Evolutionary conservation across 2,329 filamentous ascomycete species (phyloP).

Genomic region (Fusarium austroafricanum): DNA sequence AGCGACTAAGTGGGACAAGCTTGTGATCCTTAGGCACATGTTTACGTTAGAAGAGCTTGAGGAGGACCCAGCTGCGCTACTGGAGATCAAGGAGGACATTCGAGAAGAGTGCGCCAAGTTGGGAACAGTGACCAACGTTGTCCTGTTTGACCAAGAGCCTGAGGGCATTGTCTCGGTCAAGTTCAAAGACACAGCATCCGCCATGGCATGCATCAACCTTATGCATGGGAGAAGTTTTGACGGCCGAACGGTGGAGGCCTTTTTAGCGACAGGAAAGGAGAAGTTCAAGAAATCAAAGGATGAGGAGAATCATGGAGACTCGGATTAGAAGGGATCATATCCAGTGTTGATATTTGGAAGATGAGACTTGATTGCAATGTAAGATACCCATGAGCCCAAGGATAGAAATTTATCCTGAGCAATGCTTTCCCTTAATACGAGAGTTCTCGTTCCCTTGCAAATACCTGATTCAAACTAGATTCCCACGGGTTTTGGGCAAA

Average conservation of each 20-base stretch:
- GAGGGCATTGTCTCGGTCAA: constrained; percentile 88
- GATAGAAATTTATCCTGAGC: constrained; percentile 12
- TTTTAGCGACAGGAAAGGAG: constrained; percentile 76
- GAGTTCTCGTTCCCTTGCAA: not conserved
- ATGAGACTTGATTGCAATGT: constrained; percentile 35
- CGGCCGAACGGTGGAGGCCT: constrained; percentile 77
- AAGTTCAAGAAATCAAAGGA: constrained; percentile 77
- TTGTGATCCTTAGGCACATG: constrained; percentile 91
- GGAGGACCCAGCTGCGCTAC: constrained; percentile 82
- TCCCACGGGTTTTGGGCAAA: constrained; percentile 25
- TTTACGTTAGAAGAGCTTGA: constrained; percentile 88
- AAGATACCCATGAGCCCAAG: constrained; percentile 44
- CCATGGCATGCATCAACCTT: constrained; percentile 75
- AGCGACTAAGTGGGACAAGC: constrained; percentile 73
- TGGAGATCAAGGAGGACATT: constrained; percentile 96
- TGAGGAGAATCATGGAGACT: constrained; percentile 59
- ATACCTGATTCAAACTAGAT: constrained; percentile 1
- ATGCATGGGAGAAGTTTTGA: constrained; percentile 88
- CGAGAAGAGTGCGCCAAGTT: constrained; percentile 89
- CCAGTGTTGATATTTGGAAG: constrained; percentile 4
- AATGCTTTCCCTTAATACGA: not conserved
- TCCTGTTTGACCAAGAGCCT: constrained; percentile 87
- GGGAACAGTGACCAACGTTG: constrained; percentile 89
- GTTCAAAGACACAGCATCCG: constrained; percentile 78
- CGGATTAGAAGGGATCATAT: constrained; percentile 42